Evolutionary conservation across 2,329 filamentous ascomycete species (phyloP), one percentile per base, ranked within the genome.

Genomic region (Aspergillus fumigatiaffinis): DNA sequence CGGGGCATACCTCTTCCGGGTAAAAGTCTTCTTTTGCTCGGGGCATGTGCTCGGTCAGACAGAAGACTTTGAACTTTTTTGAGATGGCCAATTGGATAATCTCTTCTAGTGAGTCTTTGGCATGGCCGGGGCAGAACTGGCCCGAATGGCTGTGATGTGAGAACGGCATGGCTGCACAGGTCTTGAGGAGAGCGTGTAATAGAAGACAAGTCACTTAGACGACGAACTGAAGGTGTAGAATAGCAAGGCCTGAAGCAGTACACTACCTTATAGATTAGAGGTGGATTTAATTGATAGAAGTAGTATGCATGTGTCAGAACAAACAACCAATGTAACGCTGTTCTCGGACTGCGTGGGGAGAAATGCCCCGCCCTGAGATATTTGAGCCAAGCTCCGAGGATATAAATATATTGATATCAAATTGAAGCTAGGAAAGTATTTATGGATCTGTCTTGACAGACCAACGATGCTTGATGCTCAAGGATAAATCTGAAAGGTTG

Each of bases 71-170:
- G 83, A 95, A 94, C 47, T 89, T 87, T 60, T 88, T 82, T 50
- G 81, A 76, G 64, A 97, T 91, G 63, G 93, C 93, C 12, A 87
- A 84, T 69, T 87, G 84, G 66, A 97, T 80, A 51, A 97, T 85
- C 63, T 91, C 87, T 73, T 97, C 93, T 9, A 99, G 84, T 21
- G 86, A 83, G 72, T 96, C 86, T 71, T 88, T 86, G 52, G 94
- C 94, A 79, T 99, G 94, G 66, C 88, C 86, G 9, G 87, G 87
- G 79, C 94, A 99, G 80, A 99, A 99, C 73, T 99, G 91, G 62
- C 94, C 94, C 41, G 94, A 97, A 78, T 99, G 94, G 70, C 91
- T 96, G 76, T 99, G 94, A 80, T 97, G 95, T 4, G 94, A 95
- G 78, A 96, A 96, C 1, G 93, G 92, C 94, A 97, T 97, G 53